Evolutionary conservation across 2,329 filamentous ascomycete species (phyloP), one percentile per base, ranked within the genome.

Genomic region (Venturia nashicola): DNA sequence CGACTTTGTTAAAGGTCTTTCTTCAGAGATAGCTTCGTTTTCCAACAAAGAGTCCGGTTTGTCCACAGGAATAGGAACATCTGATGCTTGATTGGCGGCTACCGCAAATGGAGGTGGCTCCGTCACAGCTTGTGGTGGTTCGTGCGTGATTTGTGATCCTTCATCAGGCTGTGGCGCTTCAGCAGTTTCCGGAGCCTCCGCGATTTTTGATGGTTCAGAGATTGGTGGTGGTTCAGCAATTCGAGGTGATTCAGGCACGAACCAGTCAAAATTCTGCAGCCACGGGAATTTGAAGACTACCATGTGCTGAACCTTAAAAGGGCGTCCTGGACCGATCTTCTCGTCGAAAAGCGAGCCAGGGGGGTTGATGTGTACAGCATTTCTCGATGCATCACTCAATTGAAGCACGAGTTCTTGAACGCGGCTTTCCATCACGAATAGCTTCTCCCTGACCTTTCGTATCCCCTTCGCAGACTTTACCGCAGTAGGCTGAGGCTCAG

Each of bases 331-430:
- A 14, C 42, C 42, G 7, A 60, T 42, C 23, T 42, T 60, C 36
- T 44, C 68, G 66, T 68, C 68, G 65, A 68, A 72, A 57, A 64
- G 69, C n/a, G 75, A 77, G 18, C 76, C 76, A 32, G 75, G 76
- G n/a, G 77, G 76, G 65, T 80, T 75, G 62, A 79, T 69, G 65
- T 78, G 78, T 0, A 80, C 62, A 0, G 77, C 77, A 43, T 76
- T 72, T 5, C 68, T 66, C 9, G 68, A 61, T 36, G 71, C 71
- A n/a, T 68, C 67, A 34, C 70, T 65, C n/a, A 75, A 71, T 11
- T 70, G 68, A 6, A 68, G 67, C 42, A 73, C 68, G 18, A 72
- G 67, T 27, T 68, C 64, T 43, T 68, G 67, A 14, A 72, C 66
- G 32, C 69, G 69, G 9, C 66, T 65, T 44, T 67, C 46, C 51